Base-by-base conservation (phyloP, 345 rosid species). In the Arabidopsis arenosa region DNA sequence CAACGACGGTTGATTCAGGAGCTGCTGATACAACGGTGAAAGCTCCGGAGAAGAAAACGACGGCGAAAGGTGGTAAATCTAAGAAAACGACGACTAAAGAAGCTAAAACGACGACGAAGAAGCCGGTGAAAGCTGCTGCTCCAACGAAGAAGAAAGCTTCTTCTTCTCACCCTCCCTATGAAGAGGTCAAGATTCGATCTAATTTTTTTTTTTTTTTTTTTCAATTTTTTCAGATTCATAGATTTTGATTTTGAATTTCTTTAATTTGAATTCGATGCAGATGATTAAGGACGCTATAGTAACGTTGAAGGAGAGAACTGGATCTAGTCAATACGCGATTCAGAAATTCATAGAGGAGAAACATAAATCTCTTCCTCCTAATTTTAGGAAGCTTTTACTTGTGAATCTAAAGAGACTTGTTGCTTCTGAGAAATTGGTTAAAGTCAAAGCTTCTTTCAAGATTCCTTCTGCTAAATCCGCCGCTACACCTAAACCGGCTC, bases 271-370 rank as follows among this genome's bases (percentile, higher is more conserved):
- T 18, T 58, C 2, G 14, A 75, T 78, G 10, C 75, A 92, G 97
- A 92, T 92, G 97, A 80, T 92, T 1, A 90, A 84, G 55, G 92
- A 90, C 0, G 93, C 96, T 1, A 89, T 93, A 8, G 73, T 79
- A 14, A 81, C 87, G 6, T 62, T 93, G 83, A 90, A 93, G 75
- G 98, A 93, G 79, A 93, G 81, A 82, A 89, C 85, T 4, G 98
- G 98, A 62, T 93, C 98, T 37, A 93, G 98, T 52, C 96, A 90
- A 80, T 84, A 87, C 62, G 98, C 98, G 37, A 93, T 93, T 71
- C 77, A 91, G 26, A 90, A 90, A 72, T 90, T 86, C 76, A 83
- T 90, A 0, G 98, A 93, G 32, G 96, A 85, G 83, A 93, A 89
- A 74, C 87, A 93, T 2, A 89, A 89, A 72, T 74, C 85, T 5